Percentiles rank a stretch among this genome's conserved stretches.
phyloP scores from a whole-genome alignment of 164 flowering plant species.

The Vitis riparia region DNA sequence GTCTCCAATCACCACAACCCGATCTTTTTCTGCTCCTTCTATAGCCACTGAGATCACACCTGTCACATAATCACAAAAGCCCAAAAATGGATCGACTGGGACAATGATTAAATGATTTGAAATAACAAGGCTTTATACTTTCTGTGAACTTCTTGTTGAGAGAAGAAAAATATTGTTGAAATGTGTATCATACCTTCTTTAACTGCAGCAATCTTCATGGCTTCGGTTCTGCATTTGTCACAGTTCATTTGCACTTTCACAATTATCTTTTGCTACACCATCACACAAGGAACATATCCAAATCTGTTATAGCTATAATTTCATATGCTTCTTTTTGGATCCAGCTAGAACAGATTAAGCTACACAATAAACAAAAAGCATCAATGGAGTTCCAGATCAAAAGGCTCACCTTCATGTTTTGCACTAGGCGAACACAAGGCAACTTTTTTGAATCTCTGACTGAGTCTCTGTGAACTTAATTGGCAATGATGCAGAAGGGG shows the following conservation, averaged over 20 bases:
- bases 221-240: slow-evolving; percentile 25
- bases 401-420: too few relatives aligned
- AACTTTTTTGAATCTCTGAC: too few relatives aligned
- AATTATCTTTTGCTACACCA: slow-evolving; percentile 21
- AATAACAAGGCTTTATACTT: neutral
- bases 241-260: slow-evolving; percentile 15
- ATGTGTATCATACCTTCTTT: slow-evolving; percentile 11
- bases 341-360: too few relatives aligned
- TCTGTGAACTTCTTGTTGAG: neutral
- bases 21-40: slow-evolving; percentile 21
- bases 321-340: too few relatives aligned
- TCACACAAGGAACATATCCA: too few relatives aligned
- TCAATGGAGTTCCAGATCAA: too few relatives aligned
- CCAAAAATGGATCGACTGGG: neutral
- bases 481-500: too few relatives aligned
- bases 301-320: too few relatives aligned
- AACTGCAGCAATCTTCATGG: slow-evolving; percentile 15
- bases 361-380: too few relatives aligned
- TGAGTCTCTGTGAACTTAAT: too few relatives aligned
- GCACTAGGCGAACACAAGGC: too few relatives aligned
- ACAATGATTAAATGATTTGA: neutral
- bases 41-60: slow-evolving; percentile 24
- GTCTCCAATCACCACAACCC: slow-evolving; percentile 33
- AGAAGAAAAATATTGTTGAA: neutral
- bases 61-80: slow-evolving; percentile 1